These are phyloP conservation scores for Mesotaenium endlicherianum DNA, from an alignment of 139 green algal genomes.

Conservation along the genomic window DNA sequence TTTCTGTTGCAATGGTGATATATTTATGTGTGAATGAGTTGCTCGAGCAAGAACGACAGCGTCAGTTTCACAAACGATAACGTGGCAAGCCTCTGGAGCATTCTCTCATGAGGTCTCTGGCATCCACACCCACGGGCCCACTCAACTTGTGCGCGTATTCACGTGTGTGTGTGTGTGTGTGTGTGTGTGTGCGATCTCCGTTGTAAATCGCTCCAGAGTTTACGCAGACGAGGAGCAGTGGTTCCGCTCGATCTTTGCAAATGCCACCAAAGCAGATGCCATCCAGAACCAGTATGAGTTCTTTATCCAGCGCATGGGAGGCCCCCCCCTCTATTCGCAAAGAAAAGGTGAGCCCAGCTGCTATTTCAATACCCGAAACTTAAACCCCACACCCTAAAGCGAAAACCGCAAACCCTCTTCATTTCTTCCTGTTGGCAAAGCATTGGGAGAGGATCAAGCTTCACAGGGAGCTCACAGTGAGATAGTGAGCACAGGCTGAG, in stretches of 20 bases:
- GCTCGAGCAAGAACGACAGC: background rate
- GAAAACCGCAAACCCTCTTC: no score
- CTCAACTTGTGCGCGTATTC: background rate
- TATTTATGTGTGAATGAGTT: background rate
- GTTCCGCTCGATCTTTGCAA: constrained; percentile 34
- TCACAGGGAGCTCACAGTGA: no score
- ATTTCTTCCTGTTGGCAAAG: no score
- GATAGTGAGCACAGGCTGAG: no score
- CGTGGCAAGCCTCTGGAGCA: background rate
- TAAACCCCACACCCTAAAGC: no score
- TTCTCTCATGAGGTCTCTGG: background rate
- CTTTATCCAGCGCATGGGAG: constrained; percentile 46
- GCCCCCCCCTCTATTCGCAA: constrained; percentile 34
- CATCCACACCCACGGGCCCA: background rate
- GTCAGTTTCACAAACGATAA: background rate
- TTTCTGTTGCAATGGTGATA: no score
- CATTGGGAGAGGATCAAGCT: no score
- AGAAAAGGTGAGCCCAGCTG: constrained; percentile 32
- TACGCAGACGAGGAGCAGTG: constrained; percentile 32
- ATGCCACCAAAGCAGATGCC: constrained; percentile 26
- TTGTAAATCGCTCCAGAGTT: no score
- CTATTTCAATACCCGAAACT: no score
- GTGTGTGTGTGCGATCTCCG: no score
- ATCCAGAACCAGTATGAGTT: constrained; percentile 52
- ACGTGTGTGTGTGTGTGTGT: background rate